Percentiles rank a stretch among this genome's conserved stretches.
Evolutionary conservation across 73 alveolate genomes (phyloP).

Genomic region (Paramecium sonneborni): DNA sequence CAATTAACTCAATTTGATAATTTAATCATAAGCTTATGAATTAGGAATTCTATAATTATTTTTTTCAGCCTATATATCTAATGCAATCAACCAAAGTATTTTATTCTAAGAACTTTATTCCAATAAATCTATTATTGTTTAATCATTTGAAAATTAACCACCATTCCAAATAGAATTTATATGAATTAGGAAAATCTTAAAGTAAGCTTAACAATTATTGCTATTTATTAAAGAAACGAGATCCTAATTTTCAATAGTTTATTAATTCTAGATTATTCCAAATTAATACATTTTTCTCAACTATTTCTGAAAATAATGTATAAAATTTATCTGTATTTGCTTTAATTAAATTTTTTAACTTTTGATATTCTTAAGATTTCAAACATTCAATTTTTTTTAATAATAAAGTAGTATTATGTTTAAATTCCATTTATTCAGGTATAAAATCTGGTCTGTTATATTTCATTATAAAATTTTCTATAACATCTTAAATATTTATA

Average conservation of each 20-base stretch:
- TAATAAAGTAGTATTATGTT: neutral
- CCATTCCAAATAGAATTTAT: slow-evolving; percentile 17
- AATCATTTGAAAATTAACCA: neutral
- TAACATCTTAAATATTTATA: neutral
- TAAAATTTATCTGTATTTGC: neutral
- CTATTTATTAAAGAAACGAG: neutral
- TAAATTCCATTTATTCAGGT: neutral
- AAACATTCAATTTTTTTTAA: neutral
- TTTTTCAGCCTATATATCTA: neutral
- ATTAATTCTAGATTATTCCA: neutral
- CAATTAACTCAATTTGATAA: neutral
- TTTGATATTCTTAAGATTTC: neutral
- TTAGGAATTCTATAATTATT: neutral
- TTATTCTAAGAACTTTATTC: neutral
- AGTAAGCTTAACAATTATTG: neutral
- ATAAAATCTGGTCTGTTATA: neutral
- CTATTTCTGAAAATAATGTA: neutral
- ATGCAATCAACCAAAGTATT: slow-evolving; percentile 10
- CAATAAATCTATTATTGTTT: neutral
- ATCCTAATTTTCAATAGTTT: neutral
- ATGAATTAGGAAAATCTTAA: neutral
- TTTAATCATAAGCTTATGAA: neutral
- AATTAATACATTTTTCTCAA: neutral
- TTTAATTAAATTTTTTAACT: neutral
- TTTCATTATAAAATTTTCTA: neutral